Evolutionary conservation across 257 asterid species (phyloP), one percentile per base, ranked within the genome.

Genomic region (Forsythia suspensa): DNA sequence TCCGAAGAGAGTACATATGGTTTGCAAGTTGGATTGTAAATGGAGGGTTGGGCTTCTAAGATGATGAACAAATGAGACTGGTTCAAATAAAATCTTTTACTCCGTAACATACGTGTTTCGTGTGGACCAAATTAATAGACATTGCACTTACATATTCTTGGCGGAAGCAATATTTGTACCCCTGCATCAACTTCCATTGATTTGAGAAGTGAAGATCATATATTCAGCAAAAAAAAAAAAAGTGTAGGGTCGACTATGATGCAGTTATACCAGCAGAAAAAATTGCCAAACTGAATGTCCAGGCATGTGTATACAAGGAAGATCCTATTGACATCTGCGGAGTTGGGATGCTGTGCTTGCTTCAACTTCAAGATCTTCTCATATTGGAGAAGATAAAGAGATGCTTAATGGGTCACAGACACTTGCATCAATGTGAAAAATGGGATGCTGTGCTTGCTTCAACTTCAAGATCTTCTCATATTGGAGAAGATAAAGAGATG

Each of bases 221-320:
- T 51, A 77, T 29, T 65, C 43, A 76, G 80, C 57, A 80, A 76
- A 48, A 71, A 71, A 39, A 75, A 40, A 51, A 93, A 80, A 93
- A 98, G 99, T 97, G 98, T 77, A 87, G 96, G 80, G 97, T 95
- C 41, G 98, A 93, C 83, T 24, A 73, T 21, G 98, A 95, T 87
- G 96, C 95, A 43, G 95, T 89, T 76, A 91, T 95, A 84, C 98
- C 98, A 6, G 93, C 94, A 0, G 88, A 89, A 67, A 92, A 87
- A 86, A 91, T 93, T 75, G 96, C 97, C 0, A 98, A 95, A 84
- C 74, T 95, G 75, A 91, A 89, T 20, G 84, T 92, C 13, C 91
- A 79, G 34, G 91, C 94, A 61, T 85, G 92, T 55, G 78, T 87
- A 41, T 95, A 92, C 72, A 82, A 80, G 77, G 98, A 91, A 85